phyloP scores from a whole-genome alignment of 192 early-diverging fungal genomes.

The Entophlyctis luteolus region DNA sequence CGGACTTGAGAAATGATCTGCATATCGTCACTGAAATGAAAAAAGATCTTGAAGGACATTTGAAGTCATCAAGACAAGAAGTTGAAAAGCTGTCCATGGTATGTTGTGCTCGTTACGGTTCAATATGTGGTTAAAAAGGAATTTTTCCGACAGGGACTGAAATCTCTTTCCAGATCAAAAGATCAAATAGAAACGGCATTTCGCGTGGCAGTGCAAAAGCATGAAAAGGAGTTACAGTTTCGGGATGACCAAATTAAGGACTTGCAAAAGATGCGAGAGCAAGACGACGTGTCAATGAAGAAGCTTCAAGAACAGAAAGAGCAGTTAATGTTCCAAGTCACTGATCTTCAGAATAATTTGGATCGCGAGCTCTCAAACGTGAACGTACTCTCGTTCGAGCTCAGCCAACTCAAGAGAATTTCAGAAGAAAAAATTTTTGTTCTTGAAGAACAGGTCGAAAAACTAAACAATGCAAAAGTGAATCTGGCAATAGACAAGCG shows the following conservation, averaged over 20 bases:
- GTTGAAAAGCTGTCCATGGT: conserved; percentile 41
- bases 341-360: conserved; percentile 51
- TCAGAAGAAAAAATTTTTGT: conserved; percentile 40
- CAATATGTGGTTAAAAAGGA: not conserved
- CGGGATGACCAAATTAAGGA: conserved; percentile 43
- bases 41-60: conserved; percentile 32
- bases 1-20: conserved; percentile 29
- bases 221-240: conserved; percentile 38
- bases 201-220: conserved; percentile 36
- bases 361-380: conserved; percentile 49
- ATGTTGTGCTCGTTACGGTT: not conserved
- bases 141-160: conserved; percentile 22
- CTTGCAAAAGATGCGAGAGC: conserved; percentile 28
- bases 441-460: conserved; percentile 48
- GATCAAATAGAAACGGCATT: conserved; percentile 42
- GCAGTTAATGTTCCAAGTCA: conserved; percentile 58
- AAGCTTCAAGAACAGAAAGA: conserved; percentile 51
- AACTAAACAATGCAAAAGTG: conserved; percentile 39
- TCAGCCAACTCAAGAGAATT: conserved; percentile 42
- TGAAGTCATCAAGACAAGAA: conserved; percentile 36
- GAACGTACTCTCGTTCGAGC: conserved; percentile 45
- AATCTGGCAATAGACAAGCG: conserved; percentile 50
- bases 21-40: conserved; percentile 26
- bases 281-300: conserved; percentile 39
- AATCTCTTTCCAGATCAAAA: conserved; percentile 35